These are phyloP conservation scores for Coprinellus micaceus DNA, from an alignment of 768 basidiomycete genomes.

Conservation along the genomic window DNA sequence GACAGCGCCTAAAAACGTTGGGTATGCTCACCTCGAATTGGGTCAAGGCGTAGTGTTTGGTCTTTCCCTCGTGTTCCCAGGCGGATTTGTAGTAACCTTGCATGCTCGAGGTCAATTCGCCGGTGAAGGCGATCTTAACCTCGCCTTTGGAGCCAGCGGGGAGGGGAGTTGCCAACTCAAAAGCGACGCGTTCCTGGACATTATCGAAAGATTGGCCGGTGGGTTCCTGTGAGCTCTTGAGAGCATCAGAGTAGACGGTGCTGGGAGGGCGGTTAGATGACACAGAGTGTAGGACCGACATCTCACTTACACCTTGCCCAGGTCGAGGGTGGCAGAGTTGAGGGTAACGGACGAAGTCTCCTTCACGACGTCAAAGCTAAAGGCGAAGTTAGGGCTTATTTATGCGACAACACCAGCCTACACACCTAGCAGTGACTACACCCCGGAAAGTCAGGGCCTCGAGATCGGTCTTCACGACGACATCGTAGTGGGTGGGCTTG, in stretches of 20 bases:
- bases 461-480: conserved; percentile 80
- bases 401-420: conserved; percentile 12
- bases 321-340: conserved; percentile 58
- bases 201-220: conserved; percentile 52
- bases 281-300: not conserved
- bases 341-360: conserved; percentile 62
- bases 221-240: conserved; percentile 44
- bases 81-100: conserved; percentile 78
- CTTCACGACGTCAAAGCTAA: conserved; percentile 59
- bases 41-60: conserved; percentile 72
- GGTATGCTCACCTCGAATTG: conserved; percentile 69
- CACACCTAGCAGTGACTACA: conserved; percentile 66
- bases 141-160: conserved; percentile 67
- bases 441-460: conserved; percentile 74
- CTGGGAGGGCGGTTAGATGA: conserved; percentile 15
- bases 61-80: conserved; percentile 60
- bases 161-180: conserved; percentile 56
- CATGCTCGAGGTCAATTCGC: conserved; percentile 67
- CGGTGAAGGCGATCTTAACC: conserved; percentile 67
- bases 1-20: not conserved
- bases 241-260: conserved; percentile 50
- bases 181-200: conserved; percentile 59
- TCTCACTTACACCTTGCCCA: conserved; percentile 47
- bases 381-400: not conserved
- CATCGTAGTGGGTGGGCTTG: conserved; percentile 72